These are phyloP conservation scores for Malassezia yamatoensis DNA, from an alignment of 1,284 basidiomycete genomes.

Conservation along the genomic window DNA sequence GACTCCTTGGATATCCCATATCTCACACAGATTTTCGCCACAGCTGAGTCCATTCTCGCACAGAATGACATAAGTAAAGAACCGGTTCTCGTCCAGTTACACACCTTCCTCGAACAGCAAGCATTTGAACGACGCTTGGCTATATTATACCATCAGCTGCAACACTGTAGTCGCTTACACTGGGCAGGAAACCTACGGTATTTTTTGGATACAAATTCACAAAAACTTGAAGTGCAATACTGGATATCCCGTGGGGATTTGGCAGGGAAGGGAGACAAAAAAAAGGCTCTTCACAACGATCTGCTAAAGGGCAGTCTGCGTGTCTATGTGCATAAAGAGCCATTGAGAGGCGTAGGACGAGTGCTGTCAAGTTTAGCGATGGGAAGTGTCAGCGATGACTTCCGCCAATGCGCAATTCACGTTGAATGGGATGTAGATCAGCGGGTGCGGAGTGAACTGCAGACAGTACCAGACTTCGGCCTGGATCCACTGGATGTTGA, in stretches of 20 bases:
- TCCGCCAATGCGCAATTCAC: background rate
- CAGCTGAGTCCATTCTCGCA: slow-evolving; percentile 5
- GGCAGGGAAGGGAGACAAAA: background rate
- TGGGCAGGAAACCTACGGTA: slow-evolving; percentile 32
- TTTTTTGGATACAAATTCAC: slow-evolving; percentile 16
- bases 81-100: slow-evolving; percentile 25
- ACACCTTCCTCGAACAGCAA: slow-evolving; percentile 34
- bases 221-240: slow-evolving; percentile 26
- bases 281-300: background rate
- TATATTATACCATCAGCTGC: slow-evolving; percentile 36
- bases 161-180: slow-evolving; percentile 26
- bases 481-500: slow-evolving; percentile 9
- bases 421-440: slow-evolving; percentile 11
- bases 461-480: background rate
- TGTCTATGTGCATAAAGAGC: background rate
- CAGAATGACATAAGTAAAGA: slow-evolving; percentile 9
- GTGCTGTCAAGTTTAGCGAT: slow-evolving; percentile 3
- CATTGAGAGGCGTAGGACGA: background rate
- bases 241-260: slow-evolving; percentile 15
- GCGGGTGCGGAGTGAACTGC: background rate
- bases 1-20: slow-evolving; percentile 2
- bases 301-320: slow-evolving; percentile 4
- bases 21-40: background rate
- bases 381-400: background rate
- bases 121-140: slow-evolving; percentile 41